Evolutionary conservation across 208 protist species (phyloP).

Genomic region (Leishmania amazonensis): DNA sequence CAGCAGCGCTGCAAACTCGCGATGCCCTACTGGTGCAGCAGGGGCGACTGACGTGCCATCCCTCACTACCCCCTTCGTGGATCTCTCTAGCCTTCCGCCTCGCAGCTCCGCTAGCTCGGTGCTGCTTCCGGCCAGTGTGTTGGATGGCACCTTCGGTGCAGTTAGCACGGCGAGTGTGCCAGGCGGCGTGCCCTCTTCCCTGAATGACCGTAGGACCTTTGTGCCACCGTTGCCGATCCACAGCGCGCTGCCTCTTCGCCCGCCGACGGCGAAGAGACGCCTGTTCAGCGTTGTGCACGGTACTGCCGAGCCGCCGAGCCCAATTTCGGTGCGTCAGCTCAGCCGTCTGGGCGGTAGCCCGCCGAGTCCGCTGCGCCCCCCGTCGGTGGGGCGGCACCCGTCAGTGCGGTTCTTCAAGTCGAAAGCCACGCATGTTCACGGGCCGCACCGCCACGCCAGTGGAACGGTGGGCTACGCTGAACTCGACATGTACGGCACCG

Average conservation of each 20-base stretch:
- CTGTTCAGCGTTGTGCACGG: constrained; percentile 75
- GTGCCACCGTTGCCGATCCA: constrained; percentile 25
- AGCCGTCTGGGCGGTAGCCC: constrained; percentile 30
- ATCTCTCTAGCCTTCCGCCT: background rate
- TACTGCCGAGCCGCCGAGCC: constrained; percentile 48
- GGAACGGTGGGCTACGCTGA: background rate
- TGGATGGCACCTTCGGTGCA: constrained; percentile 16
- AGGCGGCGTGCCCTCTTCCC: constrained; percentile 11
- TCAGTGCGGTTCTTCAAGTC: constrained; percentile 64
- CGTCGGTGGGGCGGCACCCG: constrained; percentile 31
- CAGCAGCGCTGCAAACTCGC: background rate
- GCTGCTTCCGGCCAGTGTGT: constrained; percentile 10
- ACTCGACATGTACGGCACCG: background rate
- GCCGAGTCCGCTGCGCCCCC: constrained; percentile 25
- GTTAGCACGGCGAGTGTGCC: constrained; percentile 26
- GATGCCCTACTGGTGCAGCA: constrained; percentile 1
- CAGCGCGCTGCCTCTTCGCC: constrained; percentile 17
- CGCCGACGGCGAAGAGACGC: constrained; percentile 22
- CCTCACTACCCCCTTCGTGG: background rate
- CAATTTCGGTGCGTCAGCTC: constrained; percentile 48
- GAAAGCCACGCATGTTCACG: constrained; percentile 11
- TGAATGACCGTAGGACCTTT: background rate
- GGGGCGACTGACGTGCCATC: background rate
- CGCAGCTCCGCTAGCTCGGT: constrained; percentile 19
- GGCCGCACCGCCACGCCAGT: constrained; percentile 9